Evolutionary conservation across 257 asterid species (phyloP), one percentile per base, ranked within the genome.

Genomic region (Anisodus tanguticus): DNA sequence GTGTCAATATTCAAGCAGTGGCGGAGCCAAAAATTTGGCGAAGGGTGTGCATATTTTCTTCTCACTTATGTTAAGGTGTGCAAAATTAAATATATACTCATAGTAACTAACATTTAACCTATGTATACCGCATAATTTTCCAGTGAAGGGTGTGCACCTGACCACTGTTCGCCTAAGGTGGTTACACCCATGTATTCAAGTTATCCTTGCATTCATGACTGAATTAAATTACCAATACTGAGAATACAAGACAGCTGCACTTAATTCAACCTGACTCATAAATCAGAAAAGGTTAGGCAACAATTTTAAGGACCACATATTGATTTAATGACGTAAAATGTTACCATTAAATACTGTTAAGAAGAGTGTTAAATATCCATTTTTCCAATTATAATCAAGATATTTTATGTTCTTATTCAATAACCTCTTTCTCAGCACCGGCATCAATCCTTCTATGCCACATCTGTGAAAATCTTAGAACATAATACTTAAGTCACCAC

Each of bases 271-370:
- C 62, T 22, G 62, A 13, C 39, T 43, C 19, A 74, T 47, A 49
- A 12, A 74, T 51, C 39, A 35, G 11, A n/a, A 49, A 74, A 49
- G 4, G 19, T 74, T 74, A 2, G 45, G 62, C 41, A 49, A 49
- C 22, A 74, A 49, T 11, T 4, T 72, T 47, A 19, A 47, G n/a
- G 19, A 72, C 0, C 10, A 17, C 9, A 5, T 72, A 10, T 72
- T n/a, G 41, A 72, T 72, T 72, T 72, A 72, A 72, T 72, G 59
- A 22, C 47, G 41, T 19, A 59, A 72, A 72, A 26, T 9, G 39
- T 11, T n/a, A n/a, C 39, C 16, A 71, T 45, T 45, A 19, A 3
- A n/a, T 11, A 57, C 17, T 47, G 80, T 45, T 72, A 72, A 72
- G 80, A 19, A 45, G 80, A 71, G 5, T 43, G 35, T n/a, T 71